Conservation (phyloP, 768 basidiomycete species). For the Suillus paluster region DNA sequence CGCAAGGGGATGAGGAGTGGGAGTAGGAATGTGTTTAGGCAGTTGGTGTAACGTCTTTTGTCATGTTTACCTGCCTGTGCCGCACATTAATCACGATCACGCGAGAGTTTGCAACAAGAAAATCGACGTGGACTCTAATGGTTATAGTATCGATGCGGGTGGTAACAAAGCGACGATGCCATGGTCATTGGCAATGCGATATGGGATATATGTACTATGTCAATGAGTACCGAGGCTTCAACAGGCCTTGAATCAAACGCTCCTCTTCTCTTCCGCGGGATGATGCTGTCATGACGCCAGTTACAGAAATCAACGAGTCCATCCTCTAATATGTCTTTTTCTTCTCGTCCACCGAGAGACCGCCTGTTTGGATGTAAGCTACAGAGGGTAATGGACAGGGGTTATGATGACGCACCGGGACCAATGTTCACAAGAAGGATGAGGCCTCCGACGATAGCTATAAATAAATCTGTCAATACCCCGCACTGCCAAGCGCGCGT, state of each 20-base stretch:
- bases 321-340: conserved; percentile 82
- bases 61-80: not conserved
- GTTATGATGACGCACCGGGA: conserved; percentile 61
- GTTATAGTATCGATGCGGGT: not conserved
- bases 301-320: not conserved
- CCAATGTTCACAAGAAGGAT: conserved; percentile 98
- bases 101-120: not conserved
- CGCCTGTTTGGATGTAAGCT: conserved; percentile 54
- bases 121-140: too few relatives aligned
- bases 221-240: not conserved
- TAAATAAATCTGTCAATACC: conserved; percentile 15
- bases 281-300: not conserved
- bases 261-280: not conserved
- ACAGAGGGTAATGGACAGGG: not conserved
- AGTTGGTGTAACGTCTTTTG: conserved; percentile 14
- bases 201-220: conserved; percentile 4
- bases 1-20: conserved; percentile 85
- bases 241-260: not conserved
- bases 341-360: conserved; percentile 98
- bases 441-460: conserved; percentile 94
- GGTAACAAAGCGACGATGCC: conserved; percentile 1
- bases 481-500: conserved; percentile 1
- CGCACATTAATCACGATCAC: not conserved
- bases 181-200: conserved; percentile 4
- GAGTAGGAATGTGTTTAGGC: conserved; percentile 82